These are phyloP conservation scores for Sungouiozyma ichnusensis DNA, from an alignment of 805 yeast genomes.

Conservation along the genomic window DNA sequence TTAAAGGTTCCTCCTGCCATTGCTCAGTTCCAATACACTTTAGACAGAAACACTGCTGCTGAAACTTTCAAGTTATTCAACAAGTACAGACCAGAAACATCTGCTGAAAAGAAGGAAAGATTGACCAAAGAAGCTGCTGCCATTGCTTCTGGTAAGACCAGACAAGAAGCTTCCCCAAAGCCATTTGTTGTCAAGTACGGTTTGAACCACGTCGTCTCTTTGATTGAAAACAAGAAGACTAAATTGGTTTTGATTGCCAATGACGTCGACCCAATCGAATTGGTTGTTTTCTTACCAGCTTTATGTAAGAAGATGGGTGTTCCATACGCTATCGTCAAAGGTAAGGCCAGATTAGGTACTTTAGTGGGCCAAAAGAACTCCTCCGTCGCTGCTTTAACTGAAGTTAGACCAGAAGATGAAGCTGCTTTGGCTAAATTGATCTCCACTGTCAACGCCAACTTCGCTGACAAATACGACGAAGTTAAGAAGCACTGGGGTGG, in stretches of 20 bases:
- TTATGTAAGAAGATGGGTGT: constrained; percentile 99
- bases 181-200: constrained; percentile 97
- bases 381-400: constrained; percentile 94
- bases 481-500: constrained; percentile 99
- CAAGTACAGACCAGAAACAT: constrained; percentile 98
- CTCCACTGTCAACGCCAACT: constrained; percentile 90
- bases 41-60: constrained; percentile 98
- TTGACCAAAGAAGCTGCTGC: constrained; percentile 98
- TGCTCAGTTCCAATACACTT: constrained; percentile 89
- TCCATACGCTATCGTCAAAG: constrained; percentile 96
- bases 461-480: constrained; percentile 88
- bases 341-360: constrained; percentile 97
- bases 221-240: constrained; percentile 97
- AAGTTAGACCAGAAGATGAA: constrained; percentile 89
- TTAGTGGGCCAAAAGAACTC: constrained; percentile 96
- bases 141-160: constrained; percentile 94
- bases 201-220: constrained; percentile 96
- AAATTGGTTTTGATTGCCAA: constrained; percentile 94
- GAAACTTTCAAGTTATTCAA: constrained; percentile 93
- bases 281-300: constrained; percentile 96
- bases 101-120: constrained; percentile 98
- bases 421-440: constrained; percentile 87
- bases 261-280: constrained; percentile 98
- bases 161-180: constrained; percentile 92
- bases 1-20: constrained; percentile 98